phyloP scores from a whole-genome alignment of 23 red algal genomes.

The Gracilariopsis chorda region DNA sequence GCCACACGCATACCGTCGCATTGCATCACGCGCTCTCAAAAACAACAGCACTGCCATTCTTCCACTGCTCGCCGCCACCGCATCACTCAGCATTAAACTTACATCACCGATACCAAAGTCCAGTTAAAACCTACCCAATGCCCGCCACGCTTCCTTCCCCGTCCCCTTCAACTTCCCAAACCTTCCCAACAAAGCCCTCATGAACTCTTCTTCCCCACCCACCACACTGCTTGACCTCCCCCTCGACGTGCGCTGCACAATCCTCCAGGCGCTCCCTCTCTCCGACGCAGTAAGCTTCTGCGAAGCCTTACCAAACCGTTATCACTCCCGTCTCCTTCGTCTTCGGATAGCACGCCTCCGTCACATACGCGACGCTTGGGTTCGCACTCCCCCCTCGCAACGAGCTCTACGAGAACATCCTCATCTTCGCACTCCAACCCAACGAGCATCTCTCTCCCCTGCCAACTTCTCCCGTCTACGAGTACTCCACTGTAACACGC shows the following conservation, averaged over 20 bases:
- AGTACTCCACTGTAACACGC: not conserved
- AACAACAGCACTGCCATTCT: not conserved
- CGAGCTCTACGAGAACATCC: not conserved
- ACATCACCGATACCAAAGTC: no score
- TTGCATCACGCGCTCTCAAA: not conserved
- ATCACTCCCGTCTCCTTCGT: constrained; percentile 1
- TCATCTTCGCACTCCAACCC: not conserved
- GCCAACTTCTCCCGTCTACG: not conserved
- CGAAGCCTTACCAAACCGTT: not conserved
- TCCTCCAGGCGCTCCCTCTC: constrained; percentile 5
- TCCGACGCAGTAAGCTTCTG: constrained; percentile 22
- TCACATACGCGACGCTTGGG: constrained; percentile 14
- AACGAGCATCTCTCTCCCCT: not conserved
- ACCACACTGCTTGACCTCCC: not conserved
- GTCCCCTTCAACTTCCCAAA: not conserved
- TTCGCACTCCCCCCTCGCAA: not conserved
- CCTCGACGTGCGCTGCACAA: constrained; percentile 10
- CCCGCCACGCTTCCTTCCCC: not conserved
- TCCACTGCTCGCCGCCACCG: not conserved
- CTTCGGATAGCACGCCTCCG: not conserved
- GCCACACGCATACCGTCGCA: not conserved
- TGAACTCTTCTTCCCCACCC: not conserved
- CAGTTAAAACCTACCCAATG: not conserved
- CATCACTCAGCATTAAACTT: no score
- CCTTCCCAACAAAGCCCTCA: not conserved